A percentile compares a stretch with the other conserved stretches of the same genome.
Conservation (phyloP, 2,329 filamentous ascomycete genomes). For the Hypoxylon sp. region DNA sequence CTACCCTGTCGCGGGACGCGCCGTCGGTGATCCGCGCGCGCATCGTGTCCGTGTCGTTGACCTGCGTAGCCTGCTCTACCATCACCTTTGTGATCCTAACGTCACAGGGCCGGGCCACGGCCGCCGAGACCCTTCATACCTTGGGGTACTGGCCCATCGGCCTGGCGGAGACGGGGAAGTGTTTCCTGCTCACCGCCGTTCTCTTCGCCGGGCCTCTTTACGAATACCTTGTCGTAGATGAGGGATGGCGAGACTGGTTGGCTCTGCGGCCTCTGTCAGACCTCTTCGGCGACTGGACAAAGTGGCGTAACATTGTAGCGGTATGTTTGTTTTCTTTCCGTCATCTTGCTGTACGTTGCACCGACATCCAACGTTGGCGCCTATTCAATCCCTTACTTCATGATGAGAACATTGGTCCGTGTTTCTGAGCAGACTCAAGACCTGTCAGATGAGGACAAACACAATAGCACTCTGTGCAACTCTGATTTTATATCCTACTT, state of each 20-base stretch:
- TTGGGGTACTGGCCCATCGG: conserved; percentile 87
- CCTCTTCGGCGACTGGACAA: conserved; percentile 78
- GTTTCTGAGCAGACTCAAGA: conserved; percentile 75
- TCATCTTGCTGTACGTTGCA: neutral
- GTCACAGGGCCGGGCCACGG: conserved; percentile 62
- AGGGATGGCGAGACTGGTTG: conserved; percentile 75
- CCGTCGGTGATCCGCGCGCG: conserved; percentile 90
- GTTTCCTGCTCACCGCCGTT: conserved; percentile 77
- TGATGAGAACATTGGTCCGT: conserved; percentile 87
- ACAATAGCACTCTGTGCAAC: conserved; percentile 54
- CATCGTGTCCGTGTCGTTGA: conserved; percentile 81
- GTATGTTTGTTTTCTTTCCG: conserved; percentile 63
- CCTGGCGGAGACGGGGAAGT: conserved; percentile 71
- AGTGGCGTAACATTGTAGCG: conserved; percentile 88
- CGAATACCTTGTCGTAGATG: conserved; percentile 80
- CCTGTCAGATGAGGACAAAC: conserved; percentile 51
- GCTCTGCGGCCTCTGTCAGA: conserved; percentile 67
- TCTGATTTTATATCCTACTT: conserved; percentile 25
- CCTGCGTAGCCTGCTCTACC: conserved; percentile 76
- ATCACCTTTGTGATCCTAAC: conserved; percentile 76
- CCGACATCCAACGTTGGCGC: neutral
- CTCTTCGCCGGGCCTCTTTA: conserved; percentile 89
- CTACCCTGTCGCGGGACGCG: conserved; percentile 83
- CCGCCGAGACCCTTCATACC: conserved; percentile 70
- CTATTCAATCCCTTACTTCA: conserved; percentile 47